Conservation (phyloP, 805 yeast genomes). For the Candida anglica region DNA sequence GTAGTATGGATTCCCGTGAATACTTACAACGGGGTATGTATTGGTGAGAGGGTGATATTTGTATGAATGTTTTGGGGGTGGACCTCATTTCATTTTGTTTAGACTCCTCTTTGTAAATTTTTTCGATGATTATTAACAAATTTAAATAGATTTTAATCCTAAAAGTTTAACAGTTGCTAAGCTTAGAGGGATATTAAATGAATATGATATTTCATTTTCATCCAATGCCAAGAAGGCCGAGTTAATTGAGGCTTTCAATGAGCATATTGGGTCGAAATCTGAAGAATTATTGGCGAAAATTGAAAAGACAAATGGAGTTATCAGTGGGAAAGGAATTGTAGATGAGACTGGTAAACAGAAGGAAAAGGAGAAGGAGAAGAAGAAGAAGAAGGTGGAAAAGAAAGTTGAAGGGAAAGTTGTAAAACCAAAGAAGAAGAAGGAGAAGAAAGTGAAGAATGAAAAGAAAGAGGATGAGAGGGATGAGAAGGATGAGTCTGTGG, state of each 20-base stretch:
- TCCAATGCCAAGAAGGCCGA: conserved; percentile 66
- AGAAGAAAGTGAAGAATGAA: conserved; percentile 12
- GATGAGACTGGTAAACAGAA: conserved; percentile 5
- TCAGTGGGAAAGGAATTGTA: conserved; percentile 18
- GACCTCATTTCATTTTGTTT: too few relatives aligned
- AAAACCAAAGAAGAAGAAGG: conserved; percentile 8
- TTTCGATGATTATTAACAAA: too few relatives aligned
- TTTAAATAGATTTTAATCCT: conserved; percentile 77
- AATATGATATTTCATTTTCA: conserved; percentile 58
- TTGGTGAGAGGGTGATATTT: too few relatives aligned
- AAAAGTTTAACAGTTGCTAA: conserved; percentile 61
- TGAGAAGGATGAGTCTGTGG: conserved; percentile 6
- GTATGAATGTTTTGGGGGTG: too few relatives aligned
- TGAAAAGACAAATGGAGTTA: conserved; percentile 9
- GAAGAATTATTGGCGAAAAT: conserved; percentile 32
- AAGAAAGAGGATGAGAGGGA: conserved; percentile 8
- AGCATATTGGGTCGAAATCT: conserved; percentile 48
- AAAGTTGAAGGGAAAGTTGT: conserved; percentile 3
- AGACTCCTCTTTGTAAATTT: too few relatives aligned
- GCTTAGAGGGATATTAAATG: conserved; percentile 60
- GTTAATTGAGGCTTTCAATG: conserved; percentile 57
- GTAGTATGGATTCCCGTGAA: too few relatives aligned
- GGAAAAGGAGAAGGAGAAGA: not conserved
- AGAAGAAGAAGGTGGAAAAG: too few relatives aligned
- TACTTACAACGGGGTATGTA: too few relatives aligned